Evolutionary conservation across 331 rosid genomes (phyloP).

Genomic region (Quercus tomentella): DNA sequence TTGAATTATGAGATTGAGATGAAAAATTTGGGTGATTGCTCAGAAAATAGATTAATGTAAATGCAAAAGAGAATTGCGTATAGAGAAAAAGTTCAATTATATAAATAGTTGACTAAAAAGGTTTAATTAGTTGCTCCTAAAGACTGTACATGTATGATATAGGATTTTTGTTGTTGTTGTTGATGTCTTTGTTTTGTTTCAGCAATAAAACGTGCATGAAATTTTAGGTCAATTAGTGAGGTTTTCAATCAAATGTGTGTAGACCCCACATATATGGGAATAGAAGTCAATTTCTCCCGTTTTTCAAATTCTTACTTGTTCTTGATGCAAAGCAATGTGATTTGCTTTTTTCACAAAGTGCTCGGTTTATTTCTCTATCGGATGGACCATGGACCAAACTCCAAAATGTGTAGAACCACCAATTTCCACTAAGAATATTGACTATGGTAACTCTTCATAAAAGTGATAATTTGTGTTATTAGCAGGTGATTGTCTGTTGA

Average conservation of each 20-base stretch:
- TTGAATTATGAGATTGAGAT: neutral
- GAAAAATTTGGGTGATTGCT: neutral
- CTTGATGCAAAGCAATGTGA: neutral
- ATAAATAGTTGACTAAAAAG: no score
- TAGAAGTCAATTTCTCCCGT: neutral
- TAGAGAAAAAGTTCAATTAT: no score
- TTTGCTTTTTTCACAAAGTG: neutral
- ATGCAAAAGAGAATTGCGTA: neutral
- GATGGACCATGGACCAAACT: neutral
- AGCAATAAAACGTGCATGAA: neutral
- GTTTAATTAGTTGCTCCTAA: no score
- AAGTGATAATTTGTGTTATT: neutral
- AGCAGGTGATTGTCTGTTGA: neutral
- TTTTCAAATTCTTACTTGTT: neutral
- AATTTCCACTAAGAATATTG: neutral
- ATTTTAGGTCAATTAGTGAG: neutral
- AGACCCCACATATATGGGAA: neutral
- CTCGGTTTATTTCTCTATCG: neutral
- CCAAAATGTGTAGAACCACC: neutral
- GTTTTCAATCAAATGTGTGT: neutral
- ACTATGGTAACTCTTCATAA: neutral
- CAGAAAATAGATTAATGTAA: neutral
- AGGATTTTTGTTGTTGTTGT: neutral
- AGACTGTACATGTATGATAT: neutral
- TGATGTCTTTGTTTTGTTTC: neutral